Evolutionary conservation across 148 eudicot genomes (phyloP).

Genomic region (Chenopodium suecicum): DNA sequence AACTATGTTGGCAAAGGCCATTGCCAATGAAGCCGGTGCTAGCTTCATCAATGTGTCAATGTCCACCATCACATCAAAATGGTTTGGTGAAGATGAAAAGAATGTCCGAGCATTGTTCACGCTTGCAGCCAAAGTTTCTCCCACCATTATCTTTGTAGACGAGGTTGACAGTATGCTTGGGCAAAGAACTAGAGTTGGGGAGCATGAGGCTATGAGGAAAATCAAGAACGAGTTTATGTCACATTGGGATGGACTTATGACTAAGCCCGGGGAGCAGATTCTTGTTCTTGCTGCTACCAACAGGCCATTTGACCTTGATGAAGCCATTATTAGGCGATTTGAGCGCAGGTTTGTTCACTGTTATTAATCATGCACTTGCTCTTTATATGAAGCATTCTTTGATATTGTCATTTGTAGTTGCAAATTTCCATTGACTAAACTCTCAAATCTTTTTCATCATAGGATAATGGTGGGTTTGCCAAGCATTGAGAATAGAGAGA

Average conservation of each 20-base stretch:
- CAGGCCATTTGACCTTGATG: conserved; percentile 93
- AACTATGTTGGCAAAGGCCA: conserved; percentile 94
- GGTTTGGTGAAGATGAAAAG: conserved; percentile 98
- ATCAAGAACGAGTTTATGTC: conserved; percentile 95
- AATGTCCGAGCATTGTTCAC: conserved; percentile 88
- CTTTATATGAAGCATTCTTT: neutral
- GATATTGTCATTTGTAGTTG: neutral
- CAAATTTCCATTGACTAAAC: conserved; percentile 14
- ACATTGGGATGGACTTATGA: conserved; percentile 93
- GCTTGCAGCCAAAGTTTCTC: conserved; percentile 90
- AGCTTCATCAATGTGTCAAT: conserved; percentile 92
- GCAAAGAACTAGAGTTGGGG: conserved; percentile 85
- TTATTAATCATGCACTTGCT: neutral
- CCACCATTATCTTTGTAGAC: conserved; percentile 82
- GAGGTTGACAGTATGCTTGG: conserved; percentile 98
- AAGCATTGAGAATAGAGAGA: conserved; percentile 72
- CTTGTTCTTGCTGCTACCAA: conserved; percentile 97
- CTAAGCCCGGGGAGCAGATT: conserved; percentile 77
- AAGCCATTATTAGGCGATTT: conserved; percentile 89
- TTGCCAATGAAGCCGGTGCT: conserved; percentile 97
- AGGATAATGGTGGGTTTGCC: conserved; percentile 95
- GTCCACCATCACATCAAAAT: conserved; percentile 95
- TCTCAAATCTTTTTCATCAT: conserved; percentile 16
- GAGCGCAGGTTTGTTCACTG: conserved; percentile 71
- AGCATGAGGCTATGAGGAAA: conserved; percentile 96